Evolutionary conservation across 208 protist genomes (phyloP).

Genomic region (Crithidia fasciculata): DNA sequence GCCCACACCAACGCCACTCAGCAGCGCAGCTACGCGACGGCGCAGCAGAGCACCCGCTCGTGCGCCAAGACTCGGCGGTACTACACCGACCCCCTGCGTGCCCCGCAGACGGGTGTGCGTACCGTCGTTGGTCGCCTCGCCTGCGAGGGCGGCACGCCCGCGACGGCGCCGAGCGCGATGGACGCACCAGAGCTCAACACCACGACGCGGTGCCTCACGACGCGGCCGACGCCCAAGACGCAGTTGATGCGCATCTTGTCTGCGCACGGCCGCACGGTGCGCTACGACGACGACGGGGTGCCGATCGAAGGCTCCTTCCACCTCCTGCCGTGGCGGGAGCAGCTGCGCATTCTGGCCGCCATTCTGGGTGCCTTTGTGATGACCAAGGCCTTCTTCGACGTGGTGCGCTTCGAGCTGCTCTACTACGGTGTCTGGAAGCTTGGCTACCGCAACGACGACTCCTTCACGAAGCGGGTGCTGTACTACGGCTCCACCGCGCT

Average conservation of each 20-base stretch:
- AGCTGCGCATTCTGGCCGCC: constrained; percentile 33
- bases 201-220: background rate
- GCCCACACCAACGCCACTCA: background rate
- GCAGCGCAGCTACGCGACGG: constrained; percentile 14
- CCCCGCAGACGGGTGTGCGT: constrained; percentile 21
- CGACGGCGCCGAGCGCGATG: too few species aligned
- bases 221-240: background rate
- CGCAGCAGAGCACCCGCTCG: constrained; percentile 9
- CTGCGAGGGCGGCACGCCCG: background rate
- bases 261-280: constrained; percentile 11
- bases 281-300: constrained; percentile 35
- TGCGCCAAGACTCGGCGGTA: constrained; percentile 12
- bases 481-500: constrained; percentile 45
- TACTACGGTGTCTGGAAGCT: constrained; percentile 51
- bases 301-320: constrained; percentile 37
- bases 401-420: constrained; percentile 41
- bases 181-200: background rate
- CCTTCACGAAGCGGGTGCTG: constrained; percentile 23
- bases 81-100: constrained; percentile 28
- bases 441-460: constrained; percentile 29
- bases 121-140: constrained; percentile 30
- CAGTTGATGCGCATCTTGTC: constrained; percentile 1
- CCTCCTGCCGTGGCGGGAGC: constrained; percentile 32
- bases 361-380: constrained; percentile 27
- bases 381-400: constrained; percentile 38